These are phyloP conservation scores for Claviceps spartinae DNA, from an alignment of 2,329 filamentous ascomycete species.

Conservation along the genomic window DNA sequence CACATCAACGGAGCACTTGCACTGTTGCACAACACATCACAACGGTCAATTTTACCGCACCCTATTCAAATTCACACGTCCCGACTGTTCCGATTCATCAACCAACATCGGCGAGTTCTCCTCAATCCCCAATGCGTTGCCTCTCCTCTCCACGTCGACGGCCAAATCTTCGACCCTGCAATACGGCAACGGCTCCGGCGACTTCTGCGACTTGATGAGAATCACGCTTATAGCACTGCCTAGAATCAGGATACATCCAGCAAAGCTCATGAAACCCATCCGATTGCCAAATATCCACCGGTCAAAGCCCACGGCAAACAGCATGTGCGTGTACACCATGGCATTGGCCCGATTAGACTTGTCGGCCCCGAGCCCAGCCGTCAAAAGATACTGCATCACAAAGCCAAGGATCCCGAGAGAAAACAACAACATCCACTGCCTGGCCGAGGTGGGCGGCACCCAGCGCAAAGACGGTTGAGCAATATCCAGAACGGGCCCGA, in stretches of 20 bases:
- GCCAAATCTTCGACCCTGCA: constrained; percentile 14
- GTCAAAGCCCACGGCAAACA: constrained; percentile 41
- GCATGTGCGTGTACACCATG: constrained; percentile 46
- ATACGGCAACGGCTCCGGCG: constrained; percentile 17
- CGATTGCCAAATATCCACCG: constrained; percentile 36
- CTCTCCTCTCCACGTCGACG: constrained; percentile 17
- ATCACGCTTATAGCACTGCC: constrained; percentile 39
- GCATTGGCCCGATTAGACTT: constrained; percentile 45
- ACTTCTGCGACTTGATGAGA: constrained; percentile 24
- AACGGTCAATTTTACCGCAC: background rate
- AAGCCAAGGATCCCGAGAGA: constrained; percentile 65
- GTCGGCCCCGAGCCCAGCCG: constrained; percentile 59
- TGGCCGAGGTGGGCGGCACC: constrained; percentile 24
- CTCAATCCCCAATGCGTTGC: constrained; percentile 15
- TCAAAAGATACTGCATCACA: constrained; percentile 74
- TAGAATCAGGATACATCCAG: constrained; percentile 38
- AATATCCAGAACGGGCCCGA: constrained; percentile 30
- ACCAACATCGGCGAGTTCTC: constrained; percentile 29
- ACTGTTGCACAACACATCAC: too few relatives aligned
- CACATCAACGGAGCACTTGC: too few relatives aligned
- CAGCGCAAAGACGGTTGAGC: constrained; percentile 33
- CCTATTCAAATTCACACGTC: constrained; percentile 5
- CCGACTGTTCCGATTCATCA: constrained; percentile 15
- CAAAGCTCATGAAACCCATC: constrained; percentile 35
- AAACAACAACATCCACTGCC: constrained; percentile 53